Percentiles rank a stretch among this genome's conserved stretches.
phyloP scores from a whole-genome alignment of 257 asterid genomes.

The Scutellaria galericulata region DNA sequence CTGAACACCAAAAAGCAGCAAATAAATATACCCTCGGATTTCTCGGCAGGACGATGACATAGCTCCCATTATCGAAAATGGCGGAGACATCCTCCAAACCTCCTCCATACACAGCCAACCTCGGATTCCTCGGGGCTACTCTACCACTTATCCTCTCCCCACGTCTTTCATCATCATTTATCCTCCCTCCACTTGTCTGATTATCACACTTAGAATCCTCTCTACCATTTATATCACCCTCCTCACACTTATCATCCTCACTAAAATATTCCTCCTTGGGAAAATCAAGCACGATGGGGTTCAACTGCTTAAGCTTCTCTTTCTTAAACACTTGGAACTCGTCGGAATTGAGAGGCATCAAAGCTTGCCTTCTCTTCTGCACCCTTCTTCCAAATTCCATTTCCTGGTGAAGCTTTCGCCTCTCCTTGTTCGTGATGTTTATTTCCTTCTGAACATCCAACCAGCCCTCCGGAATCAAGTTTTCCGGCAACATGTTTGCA shows the following conservation, averaged over 20 bases:
- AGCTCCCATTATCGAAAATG: slow-evolving; percentile 61
- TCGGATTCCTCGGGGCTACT: slow-evolving; percentile 83
- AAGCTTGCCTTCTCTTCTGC: slow-evolving; percentile 62
- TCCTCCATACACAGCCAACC: slow-evolving; percentile 80
- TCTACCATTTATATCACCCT: slow-evolving; percentile 15
- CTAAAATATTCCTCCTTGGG: slow-evolving; percentile 44
- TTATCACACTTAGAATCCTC: not conserved
- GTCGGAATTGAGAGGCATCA: slow-evolving; percentile 58
- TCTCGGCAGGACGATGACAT: slow-evolving; percentile 52
- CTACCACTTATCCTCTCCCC: slow-evolving; percentile 39
- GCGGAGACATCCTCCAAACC: slow-evolving; percentile 85
- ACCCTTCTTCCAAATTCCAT: slow-evolving; percentile 69
- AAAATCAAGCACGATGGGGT: slow-evolving; percentile 72
- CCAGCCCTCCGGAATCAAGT: slow-evolving; percentile 89
- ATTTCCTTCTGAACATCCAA: slow-evolving; percentile 61
- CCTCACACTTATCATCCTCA: slow-evolving; percentile 23
- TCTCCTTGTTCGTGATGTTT: slow-evolving; percentile 84
- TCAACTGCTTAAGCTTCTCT: slow-evolving; percentile 69
- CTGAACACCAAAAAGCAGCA: not conserved
- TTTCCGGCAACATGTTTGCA: slow-evolving; percentile 53
- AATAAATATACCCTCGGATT: slow-evolving; percentile 57
- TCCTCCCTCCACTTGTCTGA: slow-evolving; percentile 15
- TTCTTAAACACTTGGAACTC: slow-evolving; percentile 52
- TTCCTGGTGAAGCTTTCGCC: slow-evolving; percentile 64
- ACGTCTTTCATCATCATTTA: slow-evolving; percentile 12